Base-by-base conservation (phyloP, 768 basidiomycete species). In the Crassisporium funariophilum region DNA sequence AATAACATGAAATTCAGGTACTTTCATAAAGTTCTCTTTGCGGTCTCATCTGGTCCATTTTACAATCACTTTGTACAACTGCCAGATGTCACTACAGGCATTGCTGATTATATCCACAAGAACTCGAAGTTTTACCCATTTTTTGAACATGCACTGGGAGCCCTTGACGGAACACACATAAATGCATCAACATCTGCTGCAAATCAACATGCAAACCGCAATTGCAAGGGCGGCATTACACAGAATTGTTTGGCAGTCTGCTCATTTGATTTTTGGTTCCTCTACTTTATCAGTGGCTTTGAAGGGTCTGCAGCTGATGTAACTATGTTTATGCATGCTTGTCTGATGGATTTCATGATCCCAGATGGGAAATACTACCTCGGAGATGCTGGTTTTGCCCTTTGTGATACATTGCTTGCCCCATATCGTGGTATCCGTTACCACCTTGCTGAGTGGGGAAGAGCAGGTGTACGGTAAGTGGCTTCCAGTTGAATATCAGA, bases 301-400 rank as follows among this genome's bases (percentile, higher is more conserved):
- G 73, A 77, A 33, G 74, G 73, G 0, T 66, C 63, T 25, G 59
- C 60, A 4, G 57, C 71, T 3, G 70, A 76, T 62, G 53, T 61
- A 12, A 46, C 51, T 0, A 57, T 74, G 15, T 74, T 57, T 53
- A 27, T 59, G 4, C 37, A 69, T 60, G 64, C 69, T 4, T 53
- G 53, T 0, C 7, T 50, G 1, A 41, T 41, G 2, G 63, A 66
- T 48, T 58, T 75, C 22, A 34, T 23, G 0, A 66, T 74, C 31
- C 63, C 27, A 1, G 27, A 47, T 0, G 68, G 68, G 5, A 62
- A 62, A 37, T 72, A 60, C 31, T 68, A 68, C 47, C 54, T 59
- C 16, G 57, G 54, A 23, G 52, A 59, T 56, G 57, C 58, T 1
- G 55, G 58, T 0, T 59, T 59, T 73, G 56, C 55, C 16, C 13